Conservation (phyloP, 768 basidiomycete genomes). For the Boletellus emodensis region DNA sequence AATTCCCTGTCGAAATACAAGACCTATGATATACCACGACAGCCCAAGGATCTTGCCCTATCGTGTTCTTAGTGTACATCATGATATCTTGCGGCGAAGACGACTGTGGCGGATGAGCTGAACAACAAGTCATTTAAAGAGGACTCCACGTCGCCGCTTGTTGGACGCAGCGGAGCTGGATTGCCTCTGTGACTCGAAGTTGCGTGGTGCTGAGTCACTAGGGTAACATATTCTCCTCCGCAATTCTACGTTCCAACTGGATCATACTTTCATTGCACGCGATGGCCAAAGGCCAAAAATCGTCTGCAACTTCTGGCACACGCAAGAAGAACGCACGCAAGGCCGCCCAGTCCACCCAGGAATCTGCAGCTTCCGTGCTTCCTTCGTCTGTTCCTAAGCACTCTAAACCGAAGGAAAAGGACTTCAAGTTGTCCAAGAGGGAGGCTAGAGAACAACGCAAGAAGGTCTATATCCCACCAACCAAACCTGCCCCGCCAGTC, state of each 20-base stretch:
- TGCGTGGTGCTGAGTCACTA: no score
- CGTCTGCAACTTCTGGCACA: slow-evolving; percentile 80
- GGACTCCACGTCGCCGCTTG: no score
- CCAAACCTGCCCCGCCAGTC: slow-evolving; percentile 66
- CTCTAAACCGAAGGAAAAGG: slow-evolving; percentile 47
- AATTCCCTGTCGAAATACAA: no score
- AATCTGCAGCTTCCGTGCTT: slow-evolving; percentile 15
- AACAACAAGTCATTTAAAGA: no score
- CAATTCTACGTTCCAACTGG: neutral
- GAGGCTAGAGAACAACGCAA: slow-evolving; percentile 67
- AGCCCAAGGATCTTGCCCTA: no score
- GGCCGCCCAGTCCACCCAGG: slow-evolving; percentile 35
- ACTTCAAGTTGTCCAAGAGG: slow-evolving; percentile 38
- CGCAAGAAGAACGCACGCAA: slow-evolving; percentile 93
- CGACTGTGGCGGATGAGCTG: no score
- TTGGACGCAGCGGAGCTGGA: no score
- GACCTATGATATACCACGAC: no score
- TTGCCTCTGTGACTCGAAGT: no score
- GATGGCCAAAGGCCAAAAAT: slow-evolving; percentile 54
- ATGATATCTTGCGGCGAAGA: no score
- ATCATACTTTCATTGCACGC: neutral
- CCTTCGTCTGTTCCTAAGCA: slow-evolving; percentile 38
- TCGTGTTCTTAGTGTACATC: no score
- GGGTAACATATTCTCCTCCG: no score
- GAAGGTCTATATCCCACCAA: slow-evolving; percentile 85